Evolutionary conservation across 331 rosid species (phyloP), one percentile per base, ranked within the genome.

Genomic region (Malus hybrid): DNA sequence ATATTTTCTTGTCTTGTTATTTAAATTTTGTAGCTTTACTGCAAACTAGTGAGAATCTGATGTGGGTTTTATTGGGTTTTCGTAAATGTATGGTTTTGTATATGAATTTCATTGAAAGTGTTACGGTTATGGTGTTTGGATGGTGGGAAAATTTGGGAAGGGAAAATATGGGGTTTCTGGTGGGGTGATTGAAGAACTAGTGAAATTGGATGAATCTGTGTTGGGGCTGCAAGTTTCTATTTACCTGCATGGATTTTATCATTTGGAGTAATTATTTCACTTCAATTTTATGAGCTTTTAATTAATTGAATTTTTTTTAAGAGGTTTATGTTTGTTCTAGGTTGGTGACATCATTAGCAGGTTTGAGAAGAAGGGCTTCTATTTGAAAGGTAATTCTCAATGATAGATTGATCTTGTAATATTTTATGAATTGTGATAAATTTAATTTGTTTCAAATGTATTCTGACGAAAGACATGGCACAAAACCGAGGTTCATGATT

Each of bases 361-460:
- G 83, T 92, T 94, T 85, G 97, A 94, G 92, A 89, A 92, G 90
- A 94, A 92, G 82, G 99, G 99, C 10, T 92, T 94, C 85, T 78
- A 73, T 72, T 73, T 94, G 82, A 92, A 84, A 89, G 99, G 97
- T 92, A 81, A 52, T 6, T 68, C 46, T 1, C 6, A 1, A 6
- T 3, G 18, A 22, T 6, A 6, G 29, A 44, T 65, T 34, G 20
- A 55, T 39, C 39, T n/a, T 15, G 24, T 39, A 7, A 32, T 6
- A 6, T 66, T 22, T 7, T 6, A 29, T 46, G 34, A 31, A 31
- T 10, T 62, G 12, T 15, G 61, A 70, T 42, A 10, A 42, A 42
- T 42, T 42, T 42, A 42, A 42, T 42, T 42, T 10, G 48, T 42
- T 10, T 42, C 48, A 42, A 42, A 42, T 42, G 48, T 42, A 10